Conservation (phyloP, 371 early-diverging fungal genomes). For the Mucor circinelloides region DNA sequence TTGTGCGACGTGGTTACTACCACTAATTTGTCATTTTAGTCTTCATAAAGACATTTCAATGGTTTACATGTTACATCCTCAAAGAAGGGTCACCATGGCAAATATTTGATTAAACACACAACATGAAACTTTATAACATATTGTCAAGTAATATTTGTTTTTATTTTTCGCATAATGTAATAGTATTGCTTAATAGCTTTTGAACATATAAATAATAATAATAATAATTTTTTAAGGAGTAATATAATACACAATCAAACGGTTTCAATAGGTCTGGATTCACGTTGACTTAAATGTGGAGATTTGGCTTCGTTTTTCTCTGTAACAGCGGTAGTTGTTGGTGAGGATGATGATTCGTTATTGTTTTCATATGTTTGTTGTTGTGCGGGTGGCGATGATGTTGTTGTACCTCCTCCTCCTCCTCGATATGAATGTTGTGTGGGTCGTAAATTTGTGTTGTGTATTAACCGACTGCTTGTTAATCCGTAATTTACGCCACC, state of each 20-base stretch:
- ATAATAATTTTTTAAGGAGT: not conserved
- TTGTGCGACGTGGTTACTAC: not conserved
- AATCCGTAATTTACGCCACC: conserved; percentile 49
- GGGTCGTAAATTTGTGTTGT: conserved; percentile 16
- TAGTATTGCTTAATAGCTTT: not conserved
- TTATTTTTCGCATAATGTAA: not conserved
- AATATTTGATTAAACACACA: not conserved
- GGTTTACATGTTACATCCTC: not conserved
- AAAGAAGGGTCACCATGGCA: conserved; percentile 2
- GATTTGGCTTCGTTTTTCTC: not conserved
- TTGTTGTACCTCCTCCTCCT: not conserved
- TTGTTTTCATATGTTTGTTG: not conserved
- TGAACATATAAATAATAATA: not conserved
- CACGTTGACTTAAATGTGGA: conserved; percentile 1
- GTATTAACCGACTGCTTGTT: conserved; percentile 34
- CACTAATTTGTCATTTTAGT: not conserved
- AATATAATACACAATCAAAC: conserved; percentile 2
- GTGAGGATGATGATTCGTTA: not conserved
- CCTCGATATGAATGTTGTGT: conserved; percentile 17
- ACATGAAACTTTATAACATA: not conserved
- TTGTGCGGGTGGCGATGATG: not conserved
- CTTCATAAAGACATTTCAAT: not conserved
- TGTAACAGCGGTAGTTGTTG: not conserved
- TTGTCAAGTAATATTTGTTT: not conserved
- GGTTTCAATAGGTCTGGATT: conserved; percentile 18